phyloP scores from a whole-genome alignment of 1,284 basidiomycete genomes.

The Caloboletus inedulis region DNA sequence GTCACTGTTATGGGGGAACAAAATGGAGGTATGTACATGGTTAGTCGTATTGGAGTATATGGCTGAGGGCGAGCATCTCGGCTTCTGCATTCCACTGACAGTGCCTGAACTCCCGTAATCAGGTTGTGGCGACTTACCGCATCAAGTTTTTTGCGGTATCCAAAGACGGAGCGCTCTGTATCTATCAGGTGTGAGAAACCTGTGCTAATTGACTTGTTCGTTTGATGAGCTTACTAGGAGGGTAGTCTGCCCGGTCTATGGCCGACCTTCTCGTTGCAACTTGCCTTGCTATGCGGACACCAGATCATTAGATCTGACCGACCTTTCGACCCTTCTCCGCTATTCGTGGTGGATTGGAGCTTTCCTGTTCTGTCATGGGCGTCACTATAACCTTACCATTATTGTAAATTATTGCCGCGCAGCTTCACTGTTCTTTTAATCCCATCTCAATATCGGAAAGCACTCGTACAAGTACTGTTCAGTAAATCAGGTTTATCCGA shows the following conservation, averaged over 20 bases:
- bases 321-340: neutral
- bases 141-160: slow-evolving; percentile 29
- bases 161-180: slow-evolving; percentile 33
- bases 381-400: neutral
- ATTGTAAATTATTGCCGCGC: slow-evolving; percentile 3
- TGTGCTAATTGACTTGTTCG: too few relatives aligned
- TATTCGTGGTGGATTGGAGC: neutral
- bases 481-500: neutral
- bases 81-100: slow-evolving; percentile 1
- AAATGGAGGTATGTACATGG: slow-evolving; percentile 24
- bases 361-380: neutral
- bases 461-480: neutral
- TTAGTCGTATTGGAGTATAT: neutral
- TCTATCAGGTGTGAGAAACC: slow-evolving; percentile 28
- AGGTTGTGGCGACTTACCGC: slow-evolving; percentile 33
- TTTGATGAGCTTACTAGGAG: slow-evolving; percentile 7
- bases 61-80: neutral
- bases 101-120: slow-evolving; percentile 25
- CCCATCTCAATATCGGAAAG: neutral
- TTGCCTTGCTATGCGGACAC: slow-evolving; percentile 31
- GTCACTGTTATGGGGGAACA: slow-evolving; percentile 12
- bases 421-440: neutral
- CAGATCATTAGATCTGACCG: slow-evolving; percentile 21
- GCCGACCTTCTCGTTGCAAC: slow-evolving; percentile 31
- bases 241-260: slow-evolving; percentile 25